These are phyloP conservation scores for Exophiala dermatitidis DNA, from an alignment of 2,329 filamentous ascomycete genomes.

Conservation along the genomic window DNA sequence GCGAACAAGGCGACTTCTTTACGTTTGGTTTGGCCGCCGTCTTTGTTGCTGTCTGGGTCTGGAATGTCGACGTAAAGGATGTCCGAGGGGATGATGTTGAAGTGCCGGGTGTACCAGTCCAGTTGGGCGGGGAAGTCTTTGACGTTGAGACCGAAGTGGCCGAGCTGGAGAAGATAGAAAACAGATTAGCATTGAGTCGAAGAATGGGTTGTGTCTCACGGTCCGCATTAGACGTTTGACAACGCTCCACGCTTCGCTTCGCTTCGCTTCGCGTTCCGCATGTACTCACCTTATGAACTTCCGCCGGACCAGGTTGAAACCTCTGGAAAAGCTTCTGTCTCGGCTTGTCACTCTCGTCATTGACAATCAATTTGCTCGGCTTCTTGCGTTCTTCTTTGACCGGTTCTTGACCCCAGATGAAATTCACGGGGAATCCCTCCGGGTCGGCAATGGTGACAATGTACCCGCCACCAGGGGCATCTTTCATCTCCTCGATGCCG, in stretches of 20 bases:
- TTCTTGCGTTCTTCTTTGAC: constrained; percentile 18
- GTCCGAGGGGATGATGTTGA: constrained; percentile 44
- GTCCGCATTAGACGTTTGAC: too few species aligned
- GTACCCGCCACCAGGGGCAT: constrained; percentile 27
- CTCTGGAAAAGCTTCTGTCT: constrained; percentile 36
- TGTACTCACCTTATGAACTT: constrained; percentile 38
- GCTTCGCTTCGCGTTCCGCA: too few species aligned
- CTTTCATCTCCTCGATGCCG: constrained; percentile 24
- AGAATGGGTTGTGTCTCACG: not conserved
- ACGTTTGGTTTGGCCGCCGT: constrained; percentile 5
- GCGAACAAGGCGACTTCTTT: constrained; percentile 40
- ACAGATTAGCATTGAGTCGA: not conserved
- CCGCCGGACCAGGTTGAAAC: constrained; percentile 43
- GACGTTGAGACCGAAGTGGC: constrained; percentile 43
- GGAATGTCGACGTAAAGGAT: constrained; percentile 34
- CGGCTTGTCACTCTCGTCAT: constrained; percentile 35
- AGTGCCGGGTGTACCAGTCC: constrained; percentile 41
- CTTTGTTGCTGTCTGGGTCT: constrained; percentile 15
- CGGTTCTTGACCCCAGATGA: constrained; percentile 25
- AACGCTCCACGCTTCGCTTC: not conserved
- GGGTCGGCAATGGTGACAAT: constrained; percentile 27
- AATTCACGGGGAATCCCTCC: constrained; percentile 28
- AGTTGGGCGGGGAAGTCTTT: constrained; percentile 34
- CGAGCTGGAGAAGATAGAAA: constrained; percentile 29
- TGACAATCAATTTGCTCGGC: constrained; percentile 32